phyloP scores from a whole-genome alignment of 768 basidiomycete species.

The Collybiopsis luxurians region DNA sequence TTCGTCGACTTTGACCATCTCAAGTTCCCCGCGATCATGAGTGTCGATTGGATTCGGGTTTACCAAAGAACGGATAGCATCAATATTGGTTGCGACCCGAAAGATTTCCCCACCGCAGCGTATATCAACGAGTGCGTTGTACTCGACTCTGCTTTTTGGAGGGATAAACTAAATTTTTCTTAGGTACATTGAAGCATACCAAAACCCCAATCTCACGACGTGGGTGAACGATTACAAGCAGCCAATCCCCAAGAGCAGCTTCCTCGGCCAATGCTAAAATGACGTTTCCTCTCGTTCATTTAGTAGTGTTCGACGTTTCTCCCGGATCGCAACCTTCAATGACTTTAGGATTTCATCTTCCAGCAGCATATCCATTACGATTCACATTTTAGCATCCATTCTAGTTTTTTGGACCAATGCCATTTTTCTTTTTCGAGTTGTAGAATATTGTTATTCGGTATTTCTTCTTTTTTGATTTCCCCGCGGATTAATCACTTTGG shows the following conservation, averaged over 20 bases:
- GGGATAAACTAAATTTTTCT: no score
- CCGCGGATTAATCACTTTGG: background rate
- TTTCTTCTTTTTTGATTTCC: background rate
- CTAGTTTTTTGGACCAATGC: no score
- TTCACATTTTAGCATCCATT: no score
- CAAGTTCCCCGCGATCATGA: constrained; percentile 58
- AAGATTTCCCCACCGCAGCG: constrained; percentile 63
- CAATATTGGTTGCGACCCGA: constrained; percentile 70
- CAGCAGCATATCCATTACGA: no score
- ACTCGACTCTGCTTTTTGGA: background rate
- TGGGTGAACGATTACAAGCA: constrained; percentile 35
- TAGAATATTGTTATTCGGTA: background rate
- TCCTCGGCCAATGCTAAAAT: constrained; percentile 18
- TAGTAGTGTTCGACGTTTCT: no score
- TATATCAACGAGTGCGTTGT: constrained; percentile 70
- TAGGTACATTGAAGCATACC: constrained; percentile 38
- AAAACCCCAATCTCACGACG: constrained; percentile 39
- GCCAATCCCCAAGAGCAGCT: constrained; percentile 37
- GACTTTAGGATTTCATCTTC: no score
- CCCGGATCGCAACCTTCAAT: no score
- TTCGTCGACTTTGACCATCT: constrained; percentile 57
- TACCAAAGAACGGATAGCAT: constrained; percentile 51
- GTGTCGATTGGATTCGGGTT: constrained; percentile 81
- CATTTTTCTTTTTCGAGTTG: background rate
- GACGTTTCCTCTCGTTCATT: no score